These are phyloP conservation scores for Breviolum minutum DNA, from an alignment of 73 alveolate species.

Conservation along the genomic window DNA sequence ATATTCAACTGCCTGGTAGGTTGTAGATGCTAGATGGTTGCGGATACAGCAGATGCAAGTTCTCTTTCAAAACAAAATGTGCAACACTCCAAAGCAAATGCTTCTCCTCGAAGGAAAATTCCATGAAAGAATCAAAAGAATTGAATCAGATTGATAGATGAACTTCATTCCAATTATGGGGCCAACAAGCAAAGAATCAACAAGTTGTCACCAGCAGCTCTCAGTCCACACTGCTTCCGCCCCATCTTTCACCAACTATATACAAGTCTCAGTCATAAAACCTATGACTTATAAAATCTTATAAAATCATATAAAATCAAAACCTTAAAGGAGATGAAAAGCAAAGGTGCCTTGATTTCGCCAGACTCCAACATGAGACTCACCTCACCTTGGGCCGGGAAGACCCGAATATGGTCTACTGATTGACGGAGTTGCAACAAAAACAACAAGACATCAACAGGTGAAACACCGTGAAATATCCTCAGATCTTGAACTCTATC, in stretches of 20 bases:
- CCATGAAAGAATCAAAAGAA: not conserved
- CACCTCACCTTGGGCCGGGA: slow-evolving; percentile 64
- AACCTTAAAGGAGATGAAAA: not conserved
- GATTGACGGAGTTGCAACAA: not conserved
- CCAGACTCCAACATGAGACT: slow-evolving; percentile 94
- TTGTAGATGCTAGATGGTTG: not conserved
- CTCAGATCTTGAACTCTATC: no score
- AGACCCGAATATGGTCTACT: not conserved
- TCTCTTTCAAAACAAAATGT: not conserved
- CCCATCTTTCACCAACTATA: not conserved
- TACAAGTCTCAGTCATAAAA: no score
- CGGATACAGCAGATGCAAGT: not conserved
- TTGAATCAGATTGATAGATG: slow-evolving; percentile 81
- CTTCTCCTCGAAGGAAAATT: no score
- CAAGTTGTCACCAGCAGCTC: slow-evolving; percentile 40
- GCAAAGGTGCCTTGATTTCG: slow-evolving; percentile 75
- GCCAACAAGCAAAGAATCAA: not conserved
- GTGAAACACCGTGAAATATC: no score
- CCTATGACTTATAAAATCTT: no score
- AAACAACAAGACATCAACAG: no score
- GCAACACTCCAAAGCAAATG: not conserved
- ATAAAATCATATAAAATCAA: no score
- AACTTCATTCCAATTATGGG: not conserved
- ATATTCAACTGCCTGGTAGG: not conserved
- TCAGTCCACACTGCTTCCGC: slow-evolving; percentile 96